A percentile compares a stretch with the other conserved stretches of the same genome.
phyloP scores from a whole-genome alignment of 306 rosid genomes.

The Prunus mongolica region DNA sequence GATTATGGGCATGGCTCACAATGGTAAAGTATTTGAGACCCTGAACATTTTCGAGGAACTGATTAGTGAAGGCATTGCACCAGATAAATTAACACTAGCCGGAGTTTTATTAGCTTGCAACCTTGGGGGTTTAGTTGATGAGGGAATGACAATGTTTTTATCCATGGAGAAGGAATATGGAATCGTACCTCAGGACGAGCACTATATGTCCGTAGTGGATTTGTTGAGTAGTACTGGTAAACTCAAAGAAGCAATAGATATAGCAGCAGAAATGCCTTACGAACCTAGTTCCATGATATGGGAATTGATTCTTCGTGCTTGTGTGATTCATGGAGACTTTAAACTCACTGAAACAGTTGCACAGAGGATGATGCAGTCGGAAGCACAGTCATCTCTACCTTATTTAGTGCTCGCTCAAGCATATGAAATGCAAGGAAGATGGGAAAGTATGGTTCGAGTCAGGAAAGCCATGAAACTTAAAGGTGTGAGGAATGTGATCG shows the following conservation, averaged over 20 bases:
- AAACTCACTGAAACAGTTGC: slow-evolving; percentile 57
- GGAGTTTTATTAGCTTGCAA: slow-evolving; percentile 73
- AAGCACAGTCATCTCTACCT: slow-evolving; percentile 52
- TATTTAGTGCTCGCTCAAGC: slow-evolving; percentile 52
- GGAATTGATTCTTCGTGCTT: slow-evolving; percentile 53
- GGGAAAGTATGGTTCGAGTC: slow-evolving; percentile 72
- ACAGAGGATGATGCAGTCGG: slow-evolving; percentile 48
- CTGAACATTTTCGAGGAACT: slow-evolving; percentile 40
- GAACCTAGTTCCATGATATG: slow-evolving; percentile 41
- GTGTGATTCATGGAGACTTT: slow-evolving; percentile 46
- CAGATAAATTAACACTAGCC: slow-evolving; percentile 61
- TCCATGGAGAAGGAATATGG: slow-evolving; percentile 63
- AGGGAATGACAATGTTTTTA: slow-evolving; percentile 53
- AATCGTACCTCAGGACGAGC: slow-evolving; percentile 51
- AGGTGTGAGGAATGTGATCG: slow-evolving; percentile 35
- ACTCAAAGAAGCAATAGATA: slow-evolving; percentile 55
- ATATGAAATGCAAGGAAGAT: slow-evolving; percentile 58
- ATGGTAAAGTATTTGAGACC: slow-evolving; percentile 47
- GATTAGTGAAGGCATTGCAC: slow-evolving; percentile 33
- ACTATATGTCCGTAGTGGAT: slow-evolving; percentile 49
- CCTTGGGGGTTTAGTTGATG: slow-evolving; percentile 55
- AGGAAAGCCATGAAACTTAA: slow-evolving; percentile 45
- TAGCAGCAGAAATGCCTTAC: slow-evolving; percentile 44
- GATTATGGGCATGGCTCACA: slow-evolving; percentile 57
- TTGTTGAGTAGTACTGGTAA: slow-evolving; percentile 65